phyloP scores from a whole-genome alignment of 2,329 filamentous ascomycete species.

The Aureobasidium sp. region DNA sequence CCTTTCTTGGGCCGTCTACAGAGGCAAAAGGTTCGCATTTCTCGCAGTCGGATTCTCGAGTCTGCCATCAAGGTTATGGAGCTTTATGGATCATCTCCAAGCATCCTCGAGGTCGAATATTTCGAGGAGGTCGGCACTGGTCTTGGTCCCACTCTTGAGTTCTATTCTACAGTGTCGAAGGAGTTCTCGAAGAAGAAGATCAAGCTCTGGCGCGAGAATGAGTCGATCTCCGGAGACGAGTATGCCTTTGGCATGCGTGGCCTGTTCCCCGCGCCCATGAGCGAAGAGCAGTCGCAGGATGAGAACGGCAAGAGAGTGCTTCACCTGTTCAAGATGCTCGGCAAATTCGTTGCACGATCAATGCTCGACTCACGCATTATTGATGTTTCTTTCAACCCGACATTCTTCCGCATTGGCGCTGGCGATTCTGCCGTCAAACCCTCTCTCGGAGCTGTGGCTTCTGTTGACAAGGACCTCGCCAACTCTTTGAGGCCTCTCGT shows the following conservation, averaged over 20 bases:
- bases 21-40: slow-evolving; percentile 96
- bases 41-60: slow-evolving; percentile 86
- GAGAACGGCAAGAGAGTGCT: slow-evolving; percentile 83
- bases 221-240: slow-evolving; percentile 62
- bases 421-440: slow-evolving; percentile 61
- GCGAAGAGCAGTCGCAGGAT: slow-evolving; percentile 62
- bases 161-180: slow-evolving; percentile 94
- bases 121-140: slow-evolving; percentile 98
- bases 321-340: slow-evolving; percentile 84
- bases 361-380: slow-evolving; percentile 99
- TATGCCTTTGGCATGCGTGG: slow-evolving; percentile 80
- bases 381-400: slow-evolving; percentile 93
- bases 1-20: slow-evolving; percentile 88
- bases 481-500: slow-evolving; percentile 81
- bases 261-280: slow-evolving; percentile 87
- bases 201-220: slow-evolving; percentile 91
- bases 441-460: slow-evolving; percentile 81
- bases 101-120: slow-evolving; percentile 93
- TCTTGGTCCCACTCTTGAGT: slow-evolving; percentile 89
- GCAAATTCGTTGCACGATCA: slow-evolving; percentile 93
- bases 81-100: slow-evolving; percentile 92
- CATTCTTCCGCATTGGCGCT: slow-evolving; percentile 91
- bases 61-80: slow-evolving; percentile 99
- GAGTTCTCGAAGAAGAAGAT: slow-evolving; percentile 97
- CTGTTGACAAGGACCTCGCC: slow-evolving; percentile 79